Evolutionary conservation across 495 filamentous ascomycete species (phyloP).

Genomic region (Lindgomyces ingoldianus): DNA sequence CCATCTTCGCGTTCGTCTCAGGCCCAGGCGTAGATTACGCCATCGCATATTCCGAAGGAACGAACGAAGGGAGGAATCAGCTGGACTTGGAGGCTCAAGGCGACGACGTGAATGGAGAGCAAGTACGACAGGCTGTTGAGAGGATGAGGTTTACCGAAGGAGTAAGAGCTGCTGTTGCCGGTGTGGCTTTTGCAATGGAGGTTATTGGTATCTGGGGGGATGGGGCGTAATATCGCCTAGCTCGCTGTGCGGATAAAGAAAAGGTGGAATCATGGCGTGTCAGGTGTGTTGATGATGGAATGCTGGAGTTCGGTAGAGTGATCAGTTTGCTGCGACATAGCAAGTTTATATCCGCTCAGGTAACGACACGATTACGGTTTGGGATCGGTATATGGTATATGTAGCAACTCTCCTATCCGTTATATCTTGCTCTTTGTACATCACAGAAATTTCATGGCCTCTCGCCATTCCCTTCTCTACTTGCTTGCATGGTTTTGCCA

Average conservation of each 20-base stretch:
- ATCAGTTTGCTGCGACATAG: no score
- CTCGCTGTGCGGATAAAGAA: not conserved
- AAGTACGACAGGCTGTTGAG: slow-evolving; percentile 70
- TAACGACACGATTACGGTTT: not conserved
- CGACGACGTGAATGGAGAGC: slow-evolving; percentile 72
- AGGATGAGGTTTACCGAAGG: slow-evolving; percentile 62
- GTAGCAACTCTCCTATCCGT: not conserved
- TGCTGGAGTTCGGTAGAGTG: not conserved
- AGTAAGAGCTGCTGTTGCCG: slow-evolving; percentile 61
- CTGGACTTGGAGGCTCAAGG: slow-evolving; percentile 33
- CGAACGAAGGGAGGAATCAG: slow-evolving; percentile 18
- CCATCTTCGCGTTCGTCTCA: slow-evolving; percentile 53
- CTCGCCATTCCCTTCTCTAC: no score
- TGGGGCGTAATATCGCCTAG: slow-evolving; percentile 39
- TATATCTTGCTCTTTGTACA: not conserved
- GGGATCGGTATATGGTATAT: not conserved
- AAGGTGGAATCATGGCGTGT: not conserved
- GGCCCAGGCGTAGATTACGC: slow-evolving; percentile 28
- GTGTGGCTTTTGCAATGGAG: slow-evolving; percentile 69
- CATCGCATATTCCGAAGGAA: slow-evolving; percentile 44
- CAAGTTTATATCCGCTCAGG: not conserved
- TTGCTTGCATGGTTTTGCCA: no score
- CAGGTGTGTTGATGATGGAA: not conserved
- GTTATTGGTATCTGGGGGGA: slow-evolving; percentile 91
- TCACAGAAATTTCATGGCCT: no score